Evolutionary conservation across 306 rosid species (phyloP).

Genomic region (Castanopsis chinensis): DNA sequence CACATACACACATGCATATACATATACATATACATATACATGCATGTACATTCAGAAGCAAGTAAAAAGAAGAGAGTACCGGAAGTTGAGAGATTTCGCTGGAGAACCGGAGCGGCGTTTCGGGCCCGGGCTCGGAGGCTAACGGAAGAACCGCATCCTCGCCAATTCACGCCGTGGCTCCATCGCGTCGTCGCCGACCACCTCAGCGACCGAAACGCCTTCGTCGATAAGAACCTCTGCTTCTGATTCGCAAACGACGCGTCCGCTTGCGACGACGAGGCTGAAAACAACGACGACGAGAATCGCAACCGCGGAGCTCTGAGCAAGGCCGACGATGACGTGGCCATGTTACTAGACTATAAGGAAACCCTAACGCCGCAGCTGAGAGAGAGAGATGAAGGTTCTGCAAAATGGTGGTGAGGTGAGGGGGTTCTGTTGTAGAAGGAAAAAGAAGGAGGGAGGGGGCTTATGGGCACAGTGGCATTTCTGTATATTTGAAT

Average conservation of each 20-base stretch:
- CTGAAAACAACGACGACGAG: not conserved
- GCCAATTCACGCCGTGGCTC: not conserved
- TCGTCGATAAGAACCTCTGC: not conserved
- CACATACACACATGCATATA: not conserved
- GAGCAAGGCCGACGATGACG: not conserved
- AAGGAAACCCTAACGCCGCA: too few relatives aligned
- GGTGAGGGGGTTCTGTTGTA: not conserved
- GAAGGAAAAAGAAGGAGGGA: not conserved
- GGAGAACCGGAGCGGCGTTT: not conserved
- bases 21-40: not conserved
- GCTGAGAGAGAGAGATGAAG: not conserved
- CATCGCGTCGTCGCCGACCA: not conserved
- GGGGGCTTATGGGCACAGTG: not conserved
- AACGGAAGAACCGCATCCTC: not conserved
- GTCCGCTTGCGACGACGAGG: not conserved
- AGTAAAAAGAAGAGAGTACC: not conserved
- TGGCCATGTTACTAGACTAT: not conserved
- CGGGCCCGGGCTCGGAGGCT: not conserved
- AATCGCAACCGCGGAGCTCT: not conserved
- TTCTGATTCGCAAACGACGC: not conserved
- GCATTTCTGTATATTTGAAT: not conserved
- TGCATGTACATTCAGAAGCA: not conserved
- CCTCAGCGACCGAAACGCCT: conserved; percentile 2
- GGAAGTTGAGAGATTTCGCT: conserved; percentile 9
- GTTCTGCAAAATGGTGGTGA: not conserved